phyloP scores from a whole-genome alignment of 176 grass and related monocot genomes.

The Melocanna baccifera region DNA sequence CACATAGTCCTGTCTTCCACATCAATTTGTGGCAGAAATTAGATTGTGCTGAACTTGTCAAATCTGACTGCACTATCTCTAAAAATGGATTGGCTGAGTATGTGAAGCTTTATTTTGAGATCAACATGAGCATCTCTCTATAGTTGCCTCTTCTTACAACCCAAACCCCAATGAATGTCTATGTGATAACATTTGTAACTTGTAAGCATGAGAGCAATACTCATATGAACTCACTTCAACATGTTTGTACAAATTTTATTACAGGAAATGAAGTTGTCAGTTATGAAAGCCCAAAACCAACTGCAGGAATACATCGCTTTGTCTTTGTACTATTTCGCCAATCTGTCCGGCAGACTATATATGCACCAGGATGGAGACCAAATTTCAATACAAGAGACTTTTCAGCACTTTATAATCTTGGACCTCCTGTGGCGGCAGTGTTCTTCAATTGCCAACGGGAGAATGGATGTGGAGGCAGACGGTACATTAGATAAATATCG shows the following conservation, averaged over 20 bases:
- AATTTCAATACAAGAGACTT: conserved; percentile 98
- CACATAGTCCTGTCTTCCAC: not conserved
- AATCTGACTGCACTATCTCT: not conserved
- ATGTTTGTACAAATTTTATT: conserved; percentile 33
- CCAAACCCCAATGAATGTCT: not conserved
- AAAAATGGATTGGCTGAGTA: not conserved
- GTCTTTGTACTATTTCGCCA: conserved; percentile 92
- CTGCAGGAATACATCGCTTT: conserved; percentile 90
- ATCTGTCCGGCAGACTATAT: conserved; percentile 63
- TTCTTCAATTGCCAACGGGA: conserved; percentile 98
- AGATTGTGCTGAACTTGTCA: not conserved
- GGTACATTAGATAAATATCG: conserved; percentile 59
- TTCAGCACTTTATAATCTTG: conserved; percentile 76
- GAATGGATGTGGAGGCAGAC: conserved; percentile 90
- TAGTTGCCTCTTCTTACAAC: not conserved
- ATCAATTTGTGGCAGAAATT: conserved; percentile 15
- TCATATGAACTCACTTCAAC: conserved; percentile 21
- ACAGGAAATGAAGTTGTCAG: conserved; percentile 87
- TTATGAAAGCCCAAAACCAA: conserved; percentile 93
- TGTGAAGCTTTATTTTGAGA: not conserved
- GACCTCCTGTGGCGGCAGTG: conserved; percentile 57
- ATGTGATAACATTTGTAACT: not conserved
- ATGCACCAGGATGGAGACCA: conserved; percentile 83
- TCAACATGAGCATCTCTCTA: not conserved
- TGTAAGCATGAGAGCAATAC: not conserved